Evolutionary conservation across 805 yeast species (phyloP), one percentile per base, ranked within the genome.

Genomic region (Suhomyces pyralidae): DNA sequence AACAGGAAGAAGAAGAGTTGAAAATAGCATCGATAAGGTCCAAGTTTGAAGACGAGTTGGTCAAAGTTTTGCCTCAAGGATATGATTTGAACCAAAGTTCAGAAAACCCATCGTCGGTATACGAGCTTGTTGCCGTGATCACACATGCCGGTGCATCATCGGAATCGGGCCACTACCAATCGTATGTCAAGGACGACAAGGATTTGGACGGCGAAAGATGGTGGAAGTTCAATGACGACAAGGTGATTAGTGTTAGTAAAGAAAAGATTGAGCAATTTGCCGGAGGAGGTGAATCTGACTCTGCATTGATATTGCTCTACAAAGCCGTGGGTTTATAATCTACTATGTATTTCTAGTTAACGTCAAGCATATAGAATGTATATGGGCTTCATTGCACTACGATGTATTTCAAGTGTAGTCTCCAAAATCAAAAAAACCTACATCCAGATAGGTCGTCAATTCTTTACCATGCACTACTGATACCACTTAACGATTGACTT

Each of bases 261-360:
- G 94, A 91, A 49, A 90, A 83, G 65, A 84, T 94, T 55, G 97
- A 91, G 68, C 70, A 81, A 52, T 78, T 94, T 59, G 88, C 97
- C 5, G 99, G 99, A 44, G 99, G 99, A 52, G 97, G 98, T 53
- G 99, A 96, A 74, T 84, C 96, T 61, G 99, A 94, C 70, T 85
- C 94, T 63, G 99, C 99, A 2, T 81, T 94, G 68, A 85, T 94
- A 51, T 78, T 93, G 59, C 73, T 94, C 51, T 94, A 94, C 76
- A 86, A 86, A 66, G 96, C 90, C 6, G 81, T 86, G 58, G 96
- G 93, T 17, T 73, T 86, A 58, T 62, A 58, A 52, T 15, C 14
- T 10, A 38, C n/a, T n/a, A n/a, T n/a, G n/a, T 38, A 17, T 7
- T n/a, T 9, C 28, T 26, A 8, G 2, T 12, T 12, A 28, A n/a